A percentile compares a stretch with the other conserved stretches of the same genome.
phyloP scores from a whole-genome alignment of 768 basidiomycete species.

The Favolaschia claudopus region DNA sequence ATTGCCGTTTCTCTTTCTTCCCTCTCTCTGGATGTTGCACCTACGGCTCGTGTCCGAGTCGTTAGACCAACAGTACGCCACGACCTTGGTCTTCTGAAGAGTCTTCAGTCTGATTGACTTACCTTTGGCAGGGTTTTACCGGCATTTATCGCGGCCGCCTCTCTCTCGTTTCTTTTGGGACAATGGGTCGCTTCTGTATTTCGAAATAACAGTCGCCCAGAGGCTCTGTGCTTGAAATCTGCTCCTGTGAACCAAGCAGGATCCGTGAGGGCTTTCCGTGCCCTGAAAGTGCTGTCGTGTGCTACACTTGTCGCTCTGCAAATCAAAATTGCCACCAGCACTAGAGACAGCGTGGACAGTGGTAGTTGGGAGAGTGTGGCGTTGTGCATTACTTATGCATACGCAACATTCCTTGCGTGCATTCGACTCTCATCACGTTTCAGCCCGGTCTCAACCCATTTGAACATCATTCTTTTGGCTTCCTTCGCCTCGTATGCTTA shows the following conservation, averaged over 20 bases:
- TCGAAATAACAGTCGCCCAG: background rate
- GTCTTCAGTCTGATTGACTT: too few species aligned
- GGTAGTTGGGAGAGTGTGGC: conserved; percentile 5
- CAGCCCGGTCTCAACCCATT: background rate
- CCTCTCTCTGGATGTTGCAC: too few species aligned
- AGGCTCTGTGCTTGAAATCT: background rate
- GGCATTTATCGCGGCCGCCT: conserved; percentile 1
- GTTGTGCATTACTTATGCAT: conserved; percentile 5
- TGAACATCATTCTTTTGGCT: conserved; percentile 9
- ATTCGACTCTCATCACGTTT: background rate
- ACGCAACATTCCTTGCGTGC: conserved; percentile 6
- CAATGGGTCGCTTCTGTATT: conserved; percentile 3
- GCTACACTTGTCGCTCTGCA: background rate
- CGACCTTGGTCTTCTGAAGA: too few species aligned
- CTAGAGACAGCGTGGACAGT: too few species aligned
- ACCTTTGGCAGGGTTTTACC: conserved; percentile 4
- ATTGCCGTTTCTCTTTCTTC: too few species aligned
- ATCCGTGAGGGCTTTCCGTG: too few species aligned
- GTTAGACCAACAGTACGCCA: too few species aligned
- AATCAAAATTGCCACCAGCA: background rate
- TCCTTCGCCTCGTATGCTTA: conserved; percentile 30
- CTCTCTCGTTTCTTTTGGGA: conserved; percentile 1
- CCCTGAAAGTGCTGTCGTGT: conserved; percentile 4
- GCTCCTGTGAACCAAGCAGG: background rate
- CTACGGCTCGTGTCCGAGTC: too few species aligned